These are phyloP conservation scores for Silybum marianum DNA, from an alignment of 129 eudicot genomes.

Conservation along the genomic window DNA sequence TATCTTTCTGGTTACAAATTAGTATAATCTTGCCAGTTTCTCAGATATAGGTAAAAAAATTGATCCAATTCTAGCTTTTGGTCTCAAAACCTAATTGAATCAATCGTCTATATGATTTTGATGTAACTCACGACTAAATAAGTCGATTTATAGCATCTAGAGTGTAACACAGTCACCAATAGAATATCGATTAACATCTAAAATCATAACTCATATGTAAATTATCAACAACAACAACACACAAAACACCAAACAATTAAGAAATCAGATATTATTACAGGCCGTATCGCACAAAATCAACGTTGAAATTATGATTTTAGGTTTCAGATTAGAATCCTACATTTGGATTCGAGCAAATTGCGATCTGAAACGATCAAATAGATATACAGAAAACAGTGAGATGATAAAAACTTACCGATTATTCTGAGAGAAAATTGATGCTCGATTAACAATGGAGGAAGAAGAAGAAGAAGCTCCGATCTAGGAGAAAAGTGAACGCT, in stretches of 20 bases:
- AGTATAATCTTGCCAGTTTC: neutral
- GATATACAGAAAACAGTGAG: neutral
- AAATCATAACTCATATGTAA: neutral
- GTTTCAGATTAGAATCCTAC: slow-evolving; percentile 3
- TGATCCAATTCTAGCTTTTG: neutral
- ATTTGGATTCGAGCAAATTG: neutral
- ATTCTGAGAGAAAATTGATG: slow-evolving; percentile 27
- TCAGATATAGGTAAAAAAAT: neutral
- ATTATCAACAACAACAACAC: neutral
- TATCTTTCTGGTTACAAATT: neutral
- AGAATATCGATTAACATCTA: slow-evolving; percentile 3
- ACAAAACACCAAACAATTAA: neutral
- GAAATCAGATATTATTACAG: neutral
- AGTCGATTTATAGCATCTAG: neutral
- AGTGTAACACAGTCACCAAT: neutral
- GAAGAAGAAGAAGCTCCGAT: slow-evolving; percentile 36
- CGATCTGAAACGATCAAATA: neutral
- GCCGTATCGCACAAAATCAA: neutral
- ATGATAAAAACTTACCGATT: slow-evolving; percentile 27
- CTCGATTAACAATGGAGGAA: slow-evolving; percentile 8
- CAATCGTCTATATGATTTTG: neutral
- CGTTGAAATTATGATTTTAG: neutral
- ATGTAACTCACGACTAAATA: neutral
- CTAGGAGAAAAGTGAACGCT: slow-evolving; percentile 36
- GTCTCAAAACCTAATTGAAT: neutral